Conservation (phyloP, 1,139 yeast genomes). For the Meyerozyma carpophila region DNA sequence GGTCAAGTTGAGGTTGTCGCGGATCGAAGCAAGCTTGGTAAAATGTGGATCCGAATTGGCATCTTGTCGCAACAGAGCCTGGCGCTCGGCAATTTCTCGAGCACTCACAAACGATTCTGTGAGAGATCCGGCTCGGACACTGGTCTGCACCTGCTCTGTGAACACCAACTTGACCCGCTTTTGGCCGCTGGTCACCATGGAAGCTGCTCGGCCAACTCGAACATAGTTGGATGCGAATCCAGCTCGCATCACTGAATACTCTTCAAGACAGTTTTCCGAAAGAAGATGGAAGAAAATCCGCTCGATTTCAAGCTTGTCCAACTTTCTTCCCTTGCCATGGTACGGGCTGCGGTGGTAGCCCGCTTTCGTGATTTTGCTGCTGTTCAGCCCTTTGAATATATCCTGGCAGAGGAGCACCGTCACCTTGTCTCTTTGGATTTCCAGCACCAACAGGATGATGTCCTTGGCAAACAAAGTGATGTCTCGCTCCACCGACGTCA, state of each 20-base stretch:
- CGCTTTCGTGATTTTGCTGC: constrained; percentile 51
- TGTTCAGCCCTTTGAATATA: constrained; percentile 70
- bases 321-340: constrained; percentile 66
- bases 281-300: constrained; percentile 76
- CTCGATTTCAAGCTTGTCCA: constrained; percentile 67
- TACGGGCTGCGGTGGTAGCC: constrained; percentile 57
- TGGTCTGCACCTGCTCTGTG: constrained; percentile 6
- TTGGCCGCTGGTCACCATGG: constrained; percentile 37
- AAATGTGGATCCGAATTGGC: constrained; percentile 11
- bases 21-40: constrained; percentile 37
- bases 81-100: constrained; percentile 11
- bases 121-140: background rate
- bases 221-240: constrained; percentile 82
- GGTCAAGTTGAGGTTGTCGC: constrained; percentile 41
- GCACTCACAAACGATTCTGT: constrained; percentile 26
- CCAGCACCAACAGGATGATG: constrained; percentile 54
- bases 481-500: constrained; percentile 43
- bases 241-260: constrained; percentile 68
- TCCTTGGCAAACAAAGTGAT: constrained; percentile 62
- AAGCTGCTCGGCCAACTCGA: constrained; percentile 50
- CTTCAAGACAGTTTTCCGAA: constrained; percentile 62
- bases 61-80: constrained; percentile 10
- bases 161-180: constrained; percentile 37
- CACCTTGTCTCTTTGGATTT: constrained; percentile 54
- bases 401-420: constrained; percentile 82